These are phyloP conservation scores for Sporisorium reilianum DNA, from an alignment of 1,284 basidiomycete species.

Conservation along the genomic window DNA sequence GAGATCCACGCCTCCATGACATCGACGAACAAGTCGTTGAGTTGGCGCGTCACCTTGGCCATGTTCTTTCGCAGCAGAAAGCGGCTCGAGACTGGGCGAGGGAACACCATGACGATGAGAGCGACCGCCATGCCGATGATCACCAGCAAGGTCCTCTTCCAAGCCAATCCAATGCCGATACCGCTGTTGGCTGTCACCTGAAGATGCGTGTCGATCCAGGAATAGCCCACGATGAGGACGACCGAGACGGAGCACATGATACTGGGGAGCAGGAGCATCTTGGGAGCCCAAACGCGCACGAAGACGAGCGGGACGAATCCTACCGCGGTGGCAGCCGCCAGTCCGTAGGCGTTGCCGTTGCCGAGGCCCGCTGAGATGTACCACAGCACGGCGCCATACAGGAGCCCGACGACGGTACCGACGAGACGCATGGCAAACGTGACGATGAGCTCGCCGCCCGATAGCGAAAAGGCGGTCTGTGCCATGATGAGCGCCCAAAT, in stretches of 20 bases:
- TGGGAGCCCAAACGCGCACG: constrained; percentile 80
- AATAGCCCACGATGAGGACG: constrained; percentile 67
- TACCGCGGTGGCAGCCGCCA: constrained; percentile 78
- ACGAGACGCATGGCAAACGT: constrained; percentile 54
- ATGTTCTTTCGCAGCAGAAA: constrained; percentile 73
- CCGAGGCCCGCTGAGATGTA: constrained; percentile 73
- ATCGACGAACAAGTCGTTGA: constrained; percentile 35
- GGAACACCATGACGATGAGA: constrained; percentile 62
- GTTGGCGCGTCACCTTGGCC: constrained; percentile 63
- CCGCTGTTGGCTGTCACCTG: constrained; percentile 59
- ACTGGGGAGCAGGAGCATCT: constrained; percentile 76
- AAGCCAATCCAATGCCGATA: constrained; percentile 71
- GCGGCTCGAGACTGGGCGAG: constrained; percentile 73
- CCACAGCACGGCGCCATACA: constrained; percentile 80
- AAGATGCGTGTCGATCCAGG: constrained; percentile 55
- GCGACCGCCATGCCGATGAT: constrained; percentile 67
- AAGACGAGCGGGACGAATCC: constrained; percentile 75
- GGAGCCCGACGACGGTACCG: constrained; percentile 69
- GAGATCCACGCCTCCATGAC: constrained; percentile 49
- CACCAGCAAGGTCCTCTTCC: constrained; percentile 70
- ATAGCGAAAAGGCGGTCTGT: constrained; percentile 59
- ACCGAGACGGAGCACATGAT: constrained; percentile 81
- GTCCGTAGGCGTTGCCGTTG: constrained; percentile 76
- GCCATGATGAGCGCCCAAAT: constrained; percentile 68
- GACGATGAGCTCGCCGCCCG: constrained; percentile 61